Conservation (phyloP, 2,329 filamentous ascomycete genomes). For the Penicillium sp. region DNA sequence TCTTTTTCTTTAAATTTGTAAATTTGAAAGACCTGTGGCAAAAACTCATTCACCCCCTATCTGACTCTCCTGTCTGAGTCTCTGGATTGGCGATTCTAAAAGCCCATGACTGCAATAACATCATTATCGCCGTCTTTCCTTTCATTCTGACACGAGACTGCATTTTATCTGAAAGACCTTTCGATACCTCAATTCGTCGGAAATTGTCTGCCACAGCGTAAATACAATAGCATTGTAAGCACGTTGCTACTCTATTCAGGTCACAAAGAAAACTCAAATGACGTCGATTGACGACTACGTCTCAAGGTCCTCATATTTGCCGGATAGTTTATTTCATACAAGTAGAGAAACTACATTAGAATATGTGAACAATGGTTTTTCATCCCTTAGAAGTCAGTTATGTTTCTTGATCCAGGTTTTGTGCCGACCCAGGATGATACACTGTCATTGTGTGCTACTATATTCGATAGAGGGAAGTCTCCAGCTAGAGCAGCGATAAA, state of each 20-base stretch:
- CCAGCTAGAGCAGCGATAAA: not conserved
- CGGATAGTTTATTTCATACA: not conserved
- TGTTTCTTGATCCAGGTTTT: not conserved
- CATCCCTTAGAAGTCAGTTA: not conserved
- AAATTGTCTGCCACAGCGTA: not conserved
- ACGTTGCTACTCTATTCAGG: not conserved
- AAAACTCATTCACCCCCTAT: not conserved
- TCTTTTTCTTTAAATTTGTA: no score
- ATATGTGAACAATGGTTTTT: not conserved
- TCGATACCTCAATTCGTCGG: not conserved
- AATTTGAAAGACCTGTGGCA: not conserved
- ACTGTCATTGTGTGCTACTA: not conserved
- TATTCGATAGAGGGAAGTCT: not conserved
- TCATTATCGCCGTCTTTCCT: not conserved
- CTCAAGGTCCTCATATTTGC: not conserved
- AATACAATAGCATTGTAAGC: not conserved
- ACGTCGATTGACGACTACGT: not conserved
- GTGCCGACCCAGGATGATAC: not conserved
- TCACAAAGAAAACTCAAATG: not conserved
- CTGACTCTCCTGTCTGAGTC: not conserved
- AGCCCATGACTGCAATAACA: not conserved
- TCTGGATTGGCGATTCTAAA: not conserved
- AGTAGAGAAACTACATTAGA: not conserved
- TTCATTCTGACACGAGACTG: not conserved
- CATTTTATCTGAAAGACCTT: not conserved